Evolutionary conservation across 176 grass and related monocot species (phyloP).

Genomic region (Aegilops bicornis): DNA sequence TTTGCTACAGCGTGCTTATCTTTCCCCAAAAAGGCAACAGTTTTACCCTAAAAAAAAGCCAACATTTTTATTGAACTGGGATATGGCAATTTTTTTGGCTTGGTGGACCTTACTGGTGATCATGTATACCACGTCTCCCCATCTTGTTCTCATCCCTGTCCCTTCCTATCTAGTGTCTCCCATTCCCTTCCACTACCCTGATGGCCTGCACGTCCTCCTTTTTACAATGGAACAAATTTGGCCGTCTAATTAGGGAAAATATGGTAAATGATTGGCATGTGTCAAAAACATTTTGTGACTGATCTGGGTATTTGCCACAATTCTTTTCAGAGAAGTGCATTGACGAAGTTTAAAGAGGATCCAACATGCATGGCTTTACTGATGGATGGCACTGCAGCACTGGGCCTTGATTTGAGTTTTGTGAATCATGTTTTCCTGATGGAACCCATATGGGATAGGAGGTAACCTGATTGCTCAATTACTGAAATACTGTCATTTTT

Average conservation of each 20-base stretch:
- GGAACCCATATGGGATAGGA: slow-evolving; percentile 99
- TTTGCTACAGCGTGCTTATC: not conserved
- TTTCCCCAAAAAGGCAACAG: not conserved
- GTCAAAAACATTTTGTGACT: slow-evolving; percentile 13
- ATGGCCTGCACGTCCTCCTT: not conserved
- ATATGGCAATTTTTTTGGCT: not conserved
- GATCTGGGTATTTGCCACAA: slow-evolving; percentile 26
- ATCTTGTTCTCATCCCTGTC: not conserved
- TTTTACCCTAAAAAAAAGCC: not conserved
- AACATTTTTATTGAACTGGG: not conserved
- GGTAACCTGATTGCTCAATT: slow-evolving; percentile 39
- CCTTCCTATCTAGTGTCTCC: not conserved
- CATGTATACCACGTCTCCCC: not conserved
- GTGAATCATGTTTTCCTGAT: slow-evolving; percentile 90
- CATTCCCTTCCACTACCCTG: not conserved
- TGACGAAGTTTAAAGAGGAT: slow-evolving; percentile 76
- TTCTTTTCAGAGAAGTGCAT: slow-evolving; percentile 71
- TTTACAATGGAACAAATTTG: not conserved
- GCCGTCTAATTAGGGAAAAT: slow-evolving; percentile 1
- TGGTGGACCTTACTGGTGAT: not conserved
- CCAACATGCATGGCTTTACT: slow-evolving; percentile 85
- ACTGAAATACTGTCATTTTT: not conserved
- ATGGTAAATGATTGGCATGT: not conserved
- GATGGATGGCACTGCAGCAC: slow-evolving; percentile 96
- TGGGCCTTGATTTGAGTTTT: slow-evolving; percentile 98